Evolutionary conservation across 805 yeast genomes (phyloP), one percentile per base, ranked within the genome.

Genomic region (Myxozyma neotropica): DNA sequence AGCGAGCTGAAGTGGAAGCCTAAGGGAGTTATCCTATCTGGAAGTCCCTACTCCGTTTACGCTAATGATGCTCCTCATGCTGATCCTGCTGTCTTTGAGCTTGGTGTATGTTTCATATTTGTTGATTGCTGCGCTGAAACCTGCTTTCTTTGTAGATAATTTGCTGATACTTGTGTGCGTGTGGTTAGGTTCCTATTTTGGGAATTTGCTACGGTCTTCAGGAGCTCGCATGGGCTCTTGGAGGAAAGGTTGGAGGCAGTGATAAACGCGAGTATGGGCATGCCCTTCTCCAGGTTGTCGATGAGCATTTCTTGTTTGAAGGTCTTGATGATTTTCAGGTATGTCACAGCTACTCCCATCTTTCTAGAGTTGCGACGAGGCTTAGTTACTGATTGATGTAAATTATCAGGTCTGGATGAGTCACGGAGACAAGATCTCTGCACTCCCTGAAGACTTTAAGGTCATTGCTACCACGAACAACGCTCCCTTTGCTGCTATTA

Each of bases 151-250:
- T 24, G 24, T 6, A n/a, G 24, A 2, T 6, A 15, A 13, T 26
- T 10, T 2, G 31, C 39, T 31, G 6, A 31, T 7, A 19, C n/a
- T 35, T 35, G 38, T 48, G 8, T 17, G 8, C n/a, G 5, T 48
- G 7, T 3, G 35, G 26, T 12, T 15, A 60, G 64, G 59, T 94
- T 38, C 99, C 99, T 66, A 88, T 94, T 71, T 80, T 94, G 68
- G 99, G 99, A 72, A 94, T 94, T 75, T 94, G 99, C 79, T 94
- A 94, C 78, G 99, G 99, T 77, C 88, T 94, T 93, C 99, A 94
- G 81, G 99, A 94, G 79, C 79, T 94, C 68, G 99, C 99, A 55
- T 93, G 98, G 98, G 86, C 91, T 71, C 95, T 95, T 76, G 88
- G 89, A 75, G 78, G 80, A 53, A 88, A 88, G 67, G 99, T 94